Evolutionary conservation across 345 rosid species (phyloP).

Genomic region (Bruguiera sexangula): DNA sequence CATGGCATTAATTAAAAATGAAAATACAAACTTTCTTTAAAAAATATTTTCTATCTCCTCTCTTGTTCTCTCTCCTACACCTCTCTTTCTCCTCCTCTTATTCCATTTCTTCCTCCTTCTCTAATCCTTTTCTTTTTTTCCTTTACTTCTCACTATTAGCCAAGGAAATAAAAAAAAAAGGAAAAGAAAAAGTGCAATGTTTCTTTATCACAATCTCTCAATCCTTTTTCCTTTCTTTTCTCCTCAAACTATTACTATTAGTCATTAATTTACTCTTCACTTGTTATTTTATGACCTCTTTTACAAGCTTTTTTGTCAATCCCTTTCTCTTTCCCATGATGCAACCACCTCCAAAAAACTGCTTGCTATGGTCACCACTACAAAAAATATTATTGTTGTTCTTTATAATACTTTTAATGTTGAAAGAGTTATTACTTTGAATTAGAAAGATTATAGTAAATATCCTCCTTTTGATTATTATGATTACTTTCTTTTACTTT

Average conservation of each 20-base stretch:
- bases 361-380: conserved; percentile 46
- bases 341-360: conserved; percentile 35
- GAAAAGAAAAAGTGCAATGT: conserved; percentile 10
- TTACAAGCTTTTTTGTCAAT: conserved; percentile 34
- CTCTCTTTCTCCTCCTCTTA: too few species aligned
- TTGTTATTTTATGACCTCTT: conserved; percentile 38
- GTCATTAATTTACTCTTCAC: conserved; percentile 9
- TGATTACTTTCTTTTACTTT: not conserved
- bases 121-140: too few species aligned
- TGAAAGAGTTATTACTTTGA: conserved; percentile 78
- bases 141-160: too few species aligned
- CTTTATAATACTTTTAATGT: conserved; percentile 67
- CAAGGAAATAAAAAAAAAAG: too few species aligned
- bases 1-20: too few species aligned
- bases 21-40: too few species aligned
- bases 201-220: conserved; percentile 15
- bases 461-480: not conserved
- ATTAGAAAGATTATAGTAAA: conserved; percentile 62
- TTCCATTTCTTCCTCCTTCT: too few species aligned
- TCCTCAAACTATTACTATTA: conserved; percentile 16
- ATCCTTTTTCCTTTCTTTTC: conserved; percentile 20
- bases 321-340: conserved; percentile 23
- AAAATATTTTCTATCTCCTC: too few species aligned
- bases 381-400: conserved; percentile 81
- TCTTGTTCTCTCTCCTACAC: too few species aligned